A percentile compares a stretch with the other conserved stretches of the same genome.
Evolutionary conservation across 176 grass and related monocot species (phyloP).

Genomic region (Zizania latifolia): DNA sequence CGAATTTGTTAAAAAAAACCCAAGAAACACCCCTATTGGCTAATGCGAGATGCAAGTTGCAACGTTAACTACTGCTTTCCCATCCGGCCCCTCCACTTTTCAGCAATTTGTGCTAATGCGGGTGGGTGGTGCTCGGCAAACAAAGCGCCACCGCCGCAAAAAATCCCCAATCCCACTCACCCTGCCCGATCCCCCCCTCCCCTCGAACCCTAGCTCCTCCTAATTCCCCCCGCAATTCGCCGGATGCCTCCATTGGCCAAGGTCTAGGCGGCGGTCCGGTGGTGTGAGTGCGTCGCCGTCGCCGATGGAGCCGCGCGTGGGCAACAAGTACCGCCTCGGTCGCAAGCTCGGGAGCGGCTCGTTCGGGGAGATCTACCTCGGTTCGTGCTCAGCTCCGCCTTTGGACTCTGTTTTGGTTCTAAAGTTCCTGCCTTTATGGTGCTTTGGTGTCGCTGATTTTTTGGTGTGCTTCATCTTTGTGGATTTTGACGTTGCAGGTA

Average conservation of each 20-base stretch:
- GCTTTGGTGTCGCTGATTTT: not conserved
- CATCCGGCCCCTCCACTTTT: not conserved
- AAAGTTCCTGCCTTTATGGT: constrained; percentile 16
- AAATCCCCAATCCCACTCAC: constrained; percentile 2
- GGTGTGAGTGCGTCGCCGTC: not conserved
- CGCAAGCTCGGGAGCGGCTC: constrained; percentile 68
- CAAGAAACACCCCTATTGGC: too few species aligned
- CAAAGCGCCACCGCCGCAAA: constrained; percentile 13
- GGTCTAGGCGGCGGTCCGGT: not conserved
- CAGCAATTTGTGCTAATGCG: not conserved
- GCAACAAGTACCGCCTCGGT: constrained; percentile 59
- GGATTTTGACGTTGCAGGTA: constrained; percentile 45
- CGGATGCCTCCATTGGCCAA: not conserved
- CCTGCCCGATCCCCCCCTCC: not conserved
- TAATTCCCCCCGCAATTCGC: constrained; percentile 3
- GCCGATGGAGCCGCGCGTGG: constrained; percentile 59
- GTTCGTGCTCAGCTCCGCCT: constrained; percentile 2
- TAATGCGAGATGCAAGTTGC: too few species aligned
- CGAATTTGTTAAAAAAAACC: too few species aligned
- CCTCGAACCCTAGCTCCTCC: constrained; percentile 20
- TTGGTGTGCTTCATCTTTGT: not conserved
- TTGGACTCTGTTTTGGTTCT: not conserved
- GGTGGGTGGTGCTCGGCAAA: constrained; percentile 14
- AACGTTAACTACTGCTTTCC: not conserved
- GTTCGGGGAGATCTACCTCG: constrained; percentile 62